Conservation (phyloP, 169 alveolate species). For the Cryptosporidium bovis region DNA sequence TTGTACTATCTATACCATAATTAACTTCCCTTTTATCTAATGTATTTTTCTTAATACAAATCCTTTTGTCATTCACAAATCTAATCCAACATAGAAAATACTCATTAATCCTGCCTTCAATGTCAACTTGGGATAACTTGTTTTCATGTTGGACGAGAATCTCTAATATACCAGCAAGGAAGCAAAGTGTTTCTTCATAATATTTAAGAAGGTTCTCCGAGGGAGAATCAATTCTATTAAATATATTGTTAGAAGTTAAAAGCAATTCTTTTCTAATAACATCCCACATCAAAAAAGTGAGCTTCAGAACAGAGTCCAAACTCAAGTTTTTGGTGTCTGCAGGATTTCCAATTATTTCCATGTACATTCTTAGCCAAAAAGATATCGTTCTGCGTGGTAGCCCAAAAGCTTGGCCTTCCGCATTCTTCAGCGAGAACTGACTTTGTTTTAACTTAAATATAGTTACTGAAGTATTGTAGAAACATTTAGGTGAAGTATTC, state of each 20-base stretch:
- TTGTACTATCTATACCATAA: not conserved
- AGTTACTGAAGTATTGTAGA: conserved; percentile 42
- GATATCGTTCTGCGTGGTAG: conserved; percentile 17
- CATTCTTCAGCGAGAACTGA: not conserved
- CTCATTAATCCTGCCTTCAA: conserved; percentile 3
- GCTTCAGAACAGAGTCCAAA: conserved; percentile 4
- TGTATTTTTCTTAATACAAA: not conserved
- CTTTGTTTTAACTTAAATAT: conserved; percentile 10
- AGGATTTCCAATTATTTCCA: conserved; percentile 36
- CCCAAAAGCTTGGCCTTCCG: not conserved
- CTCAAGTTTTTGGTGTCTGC: not conserved
- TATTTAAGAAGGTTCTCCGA: not conserved
- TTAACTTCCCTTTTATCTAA: not conserved
- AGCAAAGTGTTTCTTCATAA: conserved; percentile 37
- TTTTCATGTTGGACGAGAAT: not conserved
- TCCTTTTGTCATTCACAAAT: not conserved
- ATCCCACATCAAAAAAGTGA: conserved; percentile 23
- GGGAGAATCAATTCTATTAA: not conserved
- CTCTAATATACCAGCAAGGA: conserved; percentile 28
- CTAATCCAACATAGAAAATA: conserved; percentile 52
- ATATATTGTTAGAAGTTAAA: not conserved
- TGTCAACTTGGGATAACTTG: not conserved
- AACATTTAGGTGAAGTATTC: not conserved
- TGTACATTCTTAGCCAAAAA: conserved; percentile 32
- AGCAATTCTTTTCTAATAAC: conserved; percentile 26